A percentile compares a stretch with the other conserved stretches of the same genome.
Evolutionary conservation across 2,329 filamentous ascomycete genomes (phyloP).

Genomic region (Penicillium paneum): DNA sequence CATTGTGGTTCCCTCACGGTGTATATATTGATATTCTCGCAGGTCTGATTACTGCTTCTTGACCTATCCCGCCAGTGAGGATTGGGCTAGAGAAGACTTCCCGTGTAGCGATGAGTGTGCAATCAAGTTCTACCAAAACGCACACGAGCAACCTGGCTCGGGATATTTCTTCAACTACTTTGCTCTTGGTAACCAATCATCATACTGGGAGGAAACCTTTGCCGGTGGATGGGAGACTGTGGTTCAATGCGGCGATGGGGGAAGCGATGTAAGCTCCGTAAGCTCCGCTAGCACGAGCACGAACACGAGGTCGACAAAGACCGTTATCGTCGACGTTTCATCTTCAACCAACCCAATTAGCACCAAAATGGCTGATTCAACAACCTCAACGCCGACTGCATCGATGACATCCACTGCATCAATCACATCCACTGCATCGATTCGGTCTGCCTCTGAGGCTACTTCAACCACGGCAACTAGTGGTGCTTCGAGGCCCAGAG

Average conservation of each 20-base stretch:
- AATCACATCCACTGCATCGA: neutral
- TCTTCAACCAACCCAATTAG: slow-evolving; percentile 5
- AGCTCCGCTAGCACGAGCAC: slow-evolving; percentile 12
- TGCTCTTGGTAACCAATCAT: slow-evolving; percentile 18
- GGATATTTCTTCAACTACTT: slow-evolving; percentile 27
- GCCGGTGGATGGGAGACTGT: slow-evolving; percentile 25
- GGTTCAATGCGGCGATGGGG: slow-evolving; percentile 17
- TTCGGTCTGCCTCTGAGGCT: slow-evolving; percentile 6
- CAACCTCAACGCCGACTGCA: slow-evolving; percentile 3
- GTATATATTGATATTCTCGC: slow-evolving; percentile 5
- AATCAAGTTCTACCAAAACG: slow-evolving; percentile 26
- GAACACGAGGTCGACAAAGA: slow-evolving; percentile 11
- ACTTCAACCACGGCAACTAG: slow-evolving; percentile 17
- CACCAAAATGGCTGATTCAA: slow-evolving; percentile 1
- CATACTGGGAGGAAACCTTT: slow-evolving; percentile 28
- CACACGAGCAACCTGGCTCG: slow-evolving; percentile 28
- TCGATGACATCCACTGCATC: neutral
- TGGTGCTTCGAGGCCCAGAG: slow-evolving; percentile 16
- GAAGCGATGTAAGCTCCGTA: slow-evolving; percentile 14
- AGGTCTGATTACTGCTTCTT: slow-evolving; percentile 28
- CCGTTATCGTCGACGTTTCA: slow-evolving; percentile 1
- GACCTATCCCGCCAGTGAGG: slow-evolving; percentile 12
- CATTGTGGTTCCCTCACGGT: neutral
- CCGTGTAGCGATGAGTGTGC: slow-evolving; percentile 28
- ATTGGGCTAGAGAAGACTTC: slow-evolving; percentile 22